A percentile compares a stretch with the other conserved stretches of the same genome.
Conservation (phyloP, 2,329 filamentous ascomycete species). For the Alternaria sp. region DNA sequence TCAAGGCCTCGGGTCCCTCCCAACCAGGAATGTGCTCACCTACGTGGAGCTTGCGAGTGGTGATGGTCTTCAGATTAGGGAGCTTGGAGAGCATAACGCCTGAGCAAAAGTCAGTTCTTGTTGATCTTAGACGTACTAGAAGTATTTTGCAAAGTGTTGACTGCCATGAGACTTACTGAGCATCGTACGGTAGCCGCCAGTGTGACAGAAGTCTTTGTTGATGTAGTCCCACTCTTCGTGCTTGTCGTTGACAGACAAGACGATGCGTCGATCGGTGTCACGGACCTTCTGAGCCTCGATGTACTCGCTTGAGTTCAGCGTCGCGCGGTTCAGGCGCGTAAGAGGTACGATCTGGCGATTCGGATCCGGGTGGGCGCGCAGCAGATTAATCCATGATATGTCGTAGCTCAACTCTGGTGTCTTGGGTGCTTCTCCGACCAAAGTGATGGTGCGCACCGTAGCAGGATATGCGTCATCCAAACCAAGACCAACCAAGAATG, state of each 20-base stretch:
- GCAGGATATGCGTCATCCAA: not conserved
- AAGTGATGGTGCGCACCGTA: slow-evolving; percentile 8
- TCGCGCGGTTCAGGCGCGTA: not conserved
- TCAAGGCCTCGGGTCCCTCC: slow-evolving; percentile 8
- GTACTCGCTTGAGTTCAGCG: not conserved
- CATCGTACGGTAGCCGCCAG: slow-evolving; percentile 22
- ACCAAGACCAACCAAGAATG: slow-evolving; percentile 7
- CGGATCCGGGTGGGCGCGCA: not conserved
- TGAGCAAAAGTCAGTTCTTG: not conserved
- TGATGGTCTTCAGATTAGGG: slow-evolving; percentile 16
- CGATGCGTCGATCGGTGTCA: not conserved
- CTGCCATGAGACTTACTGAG: slow-evolving; percentile 7
- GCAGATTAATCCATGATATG: not conserved
- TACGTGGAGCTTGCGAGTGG: slow-evolving; percentile 20
- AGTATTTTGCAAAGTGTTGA: not conserved
- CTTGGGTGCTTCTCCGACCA: slow-evolving; percentile 20
- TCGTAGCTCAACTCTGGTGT: not conserved
- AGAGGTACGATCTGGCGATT: not conserved
- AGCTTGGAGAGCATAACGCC: slow-evolving; percentile 11
- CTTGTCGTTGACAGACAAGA: slow-evolving; percentile 13
- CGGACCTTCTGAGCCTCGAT: not conserved
- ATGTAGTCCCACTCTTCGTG: slow-evolving; percentile 10
- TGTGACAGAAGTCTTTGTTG: slow-evolving; percentile 17
- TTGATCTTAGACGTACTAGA: not conserved
- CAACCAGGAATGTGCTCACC: slow-evolving; percentile 30